Conservation (phyloP, 352 stramenopile species). For the Pythium insidiosum region DNA sequence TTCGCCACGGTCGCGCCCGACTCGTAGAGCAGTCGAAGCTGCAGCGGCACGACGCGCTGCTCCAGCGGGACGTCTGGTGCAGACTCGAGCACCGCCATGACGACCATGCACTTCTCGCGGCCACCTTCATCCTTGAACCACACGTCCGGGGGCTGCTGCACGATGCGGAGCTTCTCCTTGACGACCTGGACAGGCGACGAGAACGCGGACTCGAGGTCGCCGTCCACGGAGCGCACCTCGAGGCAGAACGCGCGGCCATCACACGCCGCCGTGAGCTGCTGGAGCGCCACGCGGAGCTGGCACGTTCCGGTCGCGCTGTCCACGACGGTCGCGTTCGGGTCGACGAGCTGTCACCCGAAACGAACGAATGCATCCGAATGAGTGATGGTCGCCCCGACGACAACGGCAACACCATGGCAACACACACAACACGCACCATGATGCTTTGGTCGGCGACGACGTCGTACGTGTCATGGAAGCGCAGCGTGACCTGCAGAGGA, state of each 20-base stretch:
- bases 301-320: conserved; percentile 33
- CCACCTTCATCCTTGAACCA: conserved; percentile 98
- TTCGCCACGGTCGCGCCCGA: conserved; percentile 80
- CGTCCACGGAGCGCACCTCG: conserved; percentile 41
- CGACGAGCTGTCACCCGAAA: conserved; percentile 14
- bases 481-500: conserved; percentile 42
- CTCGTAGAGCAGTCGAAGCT: conserved; percentile 79
- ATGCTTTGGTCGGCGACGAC: conserved; percentile 53
- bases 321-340: conserved; percentile 14
- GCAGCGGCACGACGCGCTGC: conserved; percentile 67
- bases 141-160: conserved; percentile 79
- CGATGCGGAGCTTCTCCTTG: conserved; percentile 70
- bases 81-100: conserved; percentile 75
- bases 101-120: conserved; percentile 92
- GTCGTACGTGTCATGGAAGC: conserved; percentile 75
- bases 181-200: conserved; percentile 55
- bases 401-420: too few relatives aligned
- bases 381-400: too few relatives aligned
- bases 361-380: too few relatives aligned
- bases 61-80: conserved; percentile 56
- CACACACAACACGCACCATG: too few relatives aligned
- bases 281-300: conserved; percentile 32
- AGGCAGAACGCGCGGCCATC: conserved; percentile 65
- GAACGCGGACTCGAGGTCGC: conserved; percentile 53
- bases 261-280: conserved; percentile 39